A percentile compares a stretch with the other conserved stretches of the same genome.
phyloP scores from a whole-genome alignment of 768 basidiomycete genomes.

The Leucocoprinus leucothites region DNA sequence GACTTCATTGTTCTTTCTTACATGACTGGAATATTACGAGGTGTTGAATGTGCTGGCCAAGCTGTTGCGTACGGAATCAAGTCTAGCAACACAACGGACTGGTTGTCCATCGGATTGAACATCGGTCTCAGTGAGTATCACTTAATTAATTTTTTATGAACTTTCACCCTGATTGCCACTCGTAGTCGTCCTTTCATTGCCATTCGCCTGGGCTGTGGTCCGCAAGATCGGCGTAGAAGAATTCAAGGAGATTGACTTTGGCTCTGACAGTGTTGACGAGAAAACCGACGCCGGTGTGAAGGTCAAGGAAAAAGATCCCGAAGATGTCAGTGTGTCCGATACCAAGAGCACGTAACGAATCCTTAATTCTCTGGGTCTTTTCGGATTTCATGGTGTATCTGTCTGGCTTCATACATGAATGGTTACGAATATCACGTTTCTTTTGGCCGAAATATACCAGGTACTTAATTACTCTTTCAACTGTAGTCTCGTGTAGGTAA shows the following conservation, averaged over 20 bases:
- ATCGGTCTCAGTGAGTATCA: slow-evolving; percentile 26
- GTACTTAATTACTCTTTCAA: too few relatives aligned
- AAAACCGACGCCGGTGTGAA: neutral
- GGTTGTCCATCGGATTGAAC: slow-evolving; percentile 31
- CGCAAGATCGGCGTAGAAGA: slow-evolving; percentile 27
- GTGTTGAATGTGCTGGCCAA: slow-evolving; percentile 30
- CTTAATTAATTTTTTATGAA: neutral
- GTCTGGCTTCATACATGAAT: too few relatives aligned
- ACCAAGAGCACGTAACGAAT: too few relatives aligned
- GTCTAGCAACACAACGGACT: slow-evolving; percentile 28
- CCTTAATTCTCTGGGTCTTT: too few relatives aligned
- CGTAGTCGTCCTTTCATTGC: slow-evolving; percentile 26
- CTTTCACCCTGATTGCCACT: too few relatives aligned
- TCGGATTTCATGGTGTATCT: too few relatives aligned
- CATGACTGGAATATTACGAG: slow-evolving; percentile 31
- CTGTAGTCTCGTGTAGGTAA: too few relatives aligned
- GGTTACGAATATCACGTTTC: too few relatives aligned
- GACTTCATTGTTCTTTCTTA: slow-evolving; percentile 30
- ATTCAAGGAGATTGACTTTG: slow-evolving; percentile 24
- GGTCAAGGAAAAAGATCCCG: neutral
- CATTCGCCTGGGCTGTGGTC: slow-evolving; percentile 27
- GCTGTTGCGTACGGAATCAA: slow-evolving; percentile 32
- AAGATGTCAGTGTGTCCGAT: neutral
- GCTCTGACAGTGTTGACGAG: slow-evolving; percentile 12
- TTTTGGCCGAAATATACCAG: too few relatives aligned